A percentile compares a stretch with the other conserved stretches of the same genome.
Evolutionary conservation across 73 alveolate species (phyloP).

Genomic region (Paramecium octaurelia): DNA sequence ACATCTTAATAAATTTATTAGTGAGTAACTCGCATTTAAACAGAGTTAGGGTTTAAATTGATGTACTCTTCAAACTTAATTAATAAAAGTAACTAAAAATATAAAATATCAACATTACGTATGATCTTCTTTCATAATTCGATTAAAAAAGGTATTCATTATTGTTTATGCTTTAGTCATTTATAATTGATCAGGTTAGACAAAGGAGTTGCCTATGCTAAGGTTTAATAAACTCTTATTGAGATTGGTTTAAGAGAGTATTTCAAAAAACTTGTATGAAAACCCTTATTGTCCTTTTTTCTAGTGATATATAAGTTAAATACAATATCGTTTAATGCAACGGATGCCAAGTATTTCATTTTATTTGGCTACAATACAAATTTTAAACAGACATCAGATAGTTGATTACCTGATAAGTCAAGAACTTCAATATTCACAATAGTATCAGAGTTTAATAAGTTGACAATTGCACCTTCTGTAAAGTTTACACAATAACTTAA

Average conservation of each 20-base stretch:
- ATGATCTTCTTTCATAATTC: slow-evolving; percentile 25
- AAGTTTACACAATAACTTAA: slow-evolving; percentile 19
- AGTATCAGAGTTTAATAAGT: neutral
- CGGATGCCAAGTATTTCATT: neutral
- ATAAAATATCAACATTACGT: neutral
- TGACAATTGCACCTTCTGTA: slow-evolving; percentile 15
- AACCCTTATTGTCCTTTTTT: slow-evolving; percentile 15
- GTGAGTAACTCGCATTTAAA: neutral
- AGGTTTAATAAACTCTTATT: neutral
- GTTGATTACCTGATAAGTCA: slow-evolving; percentile 34
- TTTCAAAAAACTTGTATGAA: neutral
- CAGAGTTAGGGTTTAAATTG: neutral
- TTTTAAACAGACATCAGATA: slow-evolving; percentile 16
- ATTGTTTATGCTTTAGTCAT: neutral
- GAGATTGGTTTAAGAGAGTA: neutral
- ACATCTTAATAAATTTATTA: neutral
- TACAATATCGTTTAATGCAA: slow-evolving; percentile 18
- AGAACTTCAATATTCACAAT: neutral
- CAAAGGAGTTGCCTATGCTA: neutral
- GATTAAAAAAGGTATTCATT: neutral
- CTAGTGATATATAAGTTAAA: neutral
- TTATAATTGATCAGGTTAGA: neutral
- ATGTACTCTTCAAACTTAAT: neutral
- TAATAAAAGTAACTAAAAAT: neutral
- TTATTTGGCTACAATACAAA: neutral